Base-by-base conservation (phyloP, 192 early-diverging fungal genomes). In the Coemansia guatemalensis region DNA sequence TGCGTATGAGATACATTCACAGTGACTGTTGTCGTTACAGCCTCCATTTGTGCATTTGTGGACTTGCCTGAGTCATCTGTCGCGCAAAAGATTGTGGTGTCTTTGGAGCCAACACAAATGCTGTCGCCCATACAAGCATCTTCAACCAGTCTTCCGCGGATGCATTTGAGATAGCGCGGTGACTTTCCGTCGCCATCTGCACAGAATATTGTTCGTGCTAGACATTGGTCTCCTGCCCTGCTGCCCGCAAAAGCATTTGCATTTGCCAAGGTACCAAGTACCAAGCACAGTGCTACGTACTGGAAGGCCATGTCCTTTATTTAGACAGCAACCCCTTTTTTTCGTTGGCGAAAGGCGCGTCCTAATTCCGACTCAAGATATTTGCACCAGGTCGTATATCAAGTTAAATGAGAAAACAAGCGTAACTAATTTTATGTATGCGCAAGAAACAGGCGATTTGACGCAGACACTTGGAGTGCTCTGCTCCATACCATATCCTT, bases 91-190 rank as follows among this genome's bases (percentile, higher is more conserved):
- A 80, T 48, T 1, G 77, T 80, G 5, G 68, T 71, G 53, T 56
- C 71, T 47, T 68, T 80, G 26, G 77, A 71, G 22, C 77, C 77
- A 21, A 80, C 62, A 39, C 77, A 80, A 3, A 74, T 65, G 51
- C 68, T 74, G 51, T 35, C 32, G 8, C 48, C 14, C 1, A 61
- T 64, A 29, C 77, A 80, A 23, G 41, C 64, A 17, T 58, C 72
- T 39, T 74, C 62, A 9, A 67, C 68, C 20, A 74, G 60, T n/a
- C 30, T 47, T 2, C 71, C 77, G 12, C 64, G 58, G 23, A 74
- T 64, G 51, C 77, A 80, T 50, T 71, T 74, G 41, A 74, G 60
- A 55, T 74, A 80, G 22, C 72, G 67, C 17, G 71, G 17, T 14
- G 71, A 74, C 22, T 48, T 17, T 30, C 77, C 77, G 21, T 80